These are phyloP conservation scores for Aspergillus bertholletiae DNA, from an alignment of 495 filamentous ascomycete species.

Conservation along the genomic window DNA sequence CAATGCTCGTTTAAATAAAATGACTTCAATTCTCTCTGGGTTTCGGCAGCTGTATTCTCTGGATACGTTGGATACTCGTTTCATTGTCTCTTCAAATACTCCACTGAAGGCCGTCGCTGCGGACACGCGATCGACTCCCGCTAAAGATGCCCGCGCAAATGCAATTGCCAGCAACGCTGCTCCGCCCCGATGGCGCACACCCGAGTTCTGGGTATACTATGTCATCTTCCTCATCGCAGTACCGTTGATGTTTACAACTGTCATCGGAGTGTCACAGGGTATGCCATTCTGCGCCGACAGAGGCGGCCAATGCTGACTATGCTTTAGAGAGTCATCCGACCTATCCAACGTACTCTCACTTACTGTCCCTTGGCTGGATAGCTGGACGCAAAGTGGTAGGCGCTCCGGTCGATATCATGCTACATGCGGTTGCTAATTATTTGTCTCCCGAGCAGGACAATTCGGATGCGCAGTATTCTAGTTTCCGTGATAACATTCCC, in stretches of 20 bases:
- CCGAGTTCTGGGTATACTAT: constrained; percentile 84
- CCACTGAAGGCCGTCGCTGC: constrained; percentile 55
- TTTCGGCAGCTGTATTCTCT: constrained; percentile 44
- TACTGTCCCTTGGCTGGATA: constrained; percentile 85
- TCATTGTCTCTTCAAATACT: constrained; percentile 68
- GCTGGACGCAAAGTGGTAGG: constrained; percentile 86
- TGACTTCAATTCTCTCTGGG: constrained; percentile 24
- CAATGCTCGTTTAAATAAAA: constrained; percentile 40
- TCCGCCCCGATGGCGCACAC: constrained; percentile 75
- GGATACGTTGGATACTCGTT: constrained; percentile 90
- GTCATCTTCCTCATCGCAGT: constrained; percentile 62
- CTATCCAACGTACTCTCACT: constrained; percentile 67
- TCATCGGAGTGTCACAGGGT: constrained; percentile 86
- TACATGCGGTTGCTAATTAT: background rate
- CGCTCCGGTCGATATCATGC: background rate
- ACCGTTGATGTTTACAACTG: constrained; percentile 87
- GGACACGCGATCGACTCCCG: constrained; percentile 36
- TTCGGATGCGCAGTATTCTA: constrained; percentile 84
- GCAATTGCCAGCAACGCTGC: constrained; percentile 40
- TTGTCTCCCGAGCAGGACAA: constrained; percentile 60
- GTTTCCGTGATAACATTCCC: constrained; percentile 83
- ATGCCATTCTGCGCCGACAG: constrained; percentile 14
- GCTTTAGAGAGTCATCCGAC: constrained; percentile 71
- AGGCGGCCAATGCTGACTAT: constrained; percentile 12
- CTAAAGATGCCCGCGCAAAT: constrained; percentile 45